Conservation (phyloP, 73 alveolate species). For the Symbiodinium natans region DNA sequence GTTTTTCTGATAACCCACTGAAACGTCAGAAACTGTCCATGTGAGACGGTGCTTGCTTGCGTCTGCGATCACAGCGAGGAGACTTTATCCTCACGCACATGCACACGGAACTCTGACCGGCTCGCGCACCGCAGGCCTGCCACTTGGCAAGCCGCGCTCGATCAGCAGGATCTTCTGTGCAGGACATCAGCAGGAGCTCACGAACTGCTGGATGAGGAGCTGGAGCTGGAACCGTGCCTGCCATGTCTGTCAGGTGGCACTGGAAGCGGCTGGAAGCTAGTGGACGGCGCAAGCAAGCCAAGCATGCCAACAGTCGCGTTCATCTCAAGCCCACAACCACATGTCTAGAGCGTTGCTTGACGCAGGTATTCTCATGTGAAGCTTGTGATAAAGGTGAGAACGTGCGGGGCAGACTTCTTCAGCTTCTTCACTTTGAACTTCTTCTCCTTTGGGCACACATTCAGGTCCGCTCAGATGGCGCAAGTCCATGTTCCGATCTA, state of each 20-base stretch:
- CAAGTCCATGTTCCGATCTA: too few relatives aligned
- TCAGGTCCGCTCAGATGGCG: too few relatives aligned
- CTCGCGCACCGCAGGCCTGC: too few relatives aligned
- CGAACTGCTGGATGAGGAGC: slow-evolving; percentile 18
- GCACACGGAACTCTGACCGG: too few relatives aligned
- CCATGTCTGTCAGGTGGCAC: not conserved
- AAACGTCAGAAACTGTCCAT: too few relatives aligned
- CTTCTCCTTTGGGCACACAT: not conserved
- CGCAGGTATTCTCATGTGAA: not conserved
- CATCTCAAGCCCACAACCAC: too few relatives aligned
- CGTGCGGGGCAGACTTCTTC: not conserved
- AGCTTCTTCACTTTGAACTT: slow-evolving; percentile 64
- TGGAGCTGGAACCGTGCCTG: slow-evolving; percentile 61
- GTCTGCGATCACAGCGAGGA: too few relatives aligned
- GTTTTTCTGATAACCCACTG: too few relatives aligned
- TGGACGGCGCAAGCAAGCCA: not conserved
- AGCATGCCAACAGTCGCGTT: too few relatives aligned
- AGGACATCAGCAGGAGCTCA: not conserved
- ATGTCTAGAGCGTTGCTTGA: too few relatives aligned
- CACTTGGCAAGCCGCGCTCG: not conserved
- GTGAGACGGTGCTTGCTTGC: too few relatives aligned
- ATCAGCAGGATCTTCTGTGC: not conserved
- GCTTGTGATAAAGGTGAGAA: not conserved
- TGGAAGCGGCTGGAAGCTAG: not conserved
- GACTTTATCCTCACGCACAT: too few relatives aligned